phyloP scores from a whole-genome alignment of 495 filamentous ascomycete species.

The Tuber brumale region DNA sequence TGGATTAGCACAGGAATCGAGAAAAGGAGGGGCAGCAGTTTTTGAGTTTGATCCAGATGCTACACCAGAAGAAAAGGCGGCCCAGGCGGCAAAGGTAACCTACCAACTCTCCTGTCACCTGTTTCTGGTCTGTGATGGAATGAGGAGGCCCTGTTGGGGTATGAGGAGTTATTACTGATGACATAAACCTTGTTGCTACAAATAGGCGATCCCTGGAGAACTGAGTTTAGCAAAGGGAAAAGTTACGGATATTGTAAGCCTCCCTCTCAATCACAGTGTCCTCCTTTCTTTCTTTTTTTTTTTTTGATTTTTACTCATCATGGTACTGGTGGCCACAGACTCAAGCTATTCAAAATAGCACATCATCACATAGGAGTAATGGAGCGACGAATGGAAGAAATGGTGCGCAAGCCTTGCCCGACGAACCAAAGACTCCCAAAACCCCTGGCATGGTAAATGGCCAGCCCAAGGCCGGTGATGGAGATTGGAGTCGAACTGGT shows the following conservation, averaged over 20 bases:
- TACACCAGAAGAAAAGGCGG: constrained; percentile 72
- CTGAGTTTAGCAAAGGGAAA: constrained; percentile 27
- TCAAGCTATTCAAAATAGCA: not conserved
- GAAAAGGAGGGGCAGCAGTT: constrained; percentile 66
- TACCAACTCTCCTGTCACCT: not conserved
- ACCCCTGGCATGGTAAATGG: constrained; percentile 46
- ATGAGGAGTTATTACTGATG: constrained; percentile 6
- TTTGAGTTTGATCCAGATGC: constrained; percentile 86
- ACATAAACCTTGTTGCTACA: not conserved
- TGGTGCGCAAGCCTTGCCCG: constrained; percentile 5
- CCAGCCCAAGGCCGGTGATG: constrained; percentile 56
- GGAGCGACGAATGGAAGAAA: constrained; percentile 26
- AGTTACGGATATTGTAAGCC: constrained; percentile 2
- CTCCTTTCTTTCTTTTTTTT: not conserved
- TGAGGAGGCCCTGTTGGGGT: not conserved
- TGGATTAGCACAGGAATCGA: constrained; percentile 65
- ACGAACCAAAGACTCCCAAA: constrained; percentile 20
- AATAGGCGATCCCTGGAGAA: constrained; percentile 34
- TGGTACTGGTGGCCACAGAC: not conserved
- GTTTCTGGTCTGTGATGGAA: constrained; percentile 2
- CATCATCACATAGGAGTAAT: not conserved
- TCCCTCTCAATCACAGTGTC: not conserved
- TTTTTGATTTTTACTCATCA: not conserved
- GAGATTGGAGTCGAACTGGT: constrained; percentile 64
- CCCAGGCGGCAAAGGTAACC: constrained; percentile 70